Conservation (phyloP, 1,284 basidiomycete genomes). For the Erythrobasidium hasegawianum region DNA sequence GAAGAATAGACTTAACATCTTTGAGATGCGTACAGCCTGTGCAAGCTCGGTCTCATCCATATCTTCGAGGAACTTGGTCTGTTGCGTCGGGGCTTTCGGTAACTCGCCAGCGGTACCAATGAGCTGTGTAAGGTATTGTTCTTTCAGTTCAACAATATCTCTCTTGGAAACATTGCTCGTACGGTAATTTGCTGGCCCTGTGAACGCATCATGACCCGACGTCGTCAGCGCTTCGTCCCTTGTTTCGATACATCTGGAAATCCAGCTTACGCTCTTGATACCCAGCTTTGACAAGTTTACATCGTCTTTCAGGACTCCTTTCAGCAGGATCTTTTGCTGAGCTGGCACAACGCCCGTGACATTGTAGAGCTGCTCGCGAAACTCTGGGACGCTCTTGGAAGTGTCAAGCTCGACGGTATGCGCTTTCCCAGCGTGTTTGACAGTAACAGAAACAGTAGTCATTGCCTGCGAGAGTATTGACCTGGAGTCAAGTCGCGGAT, state of each 20-base stretch:
- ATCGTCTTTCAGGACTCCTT: constrained; percentile 83
- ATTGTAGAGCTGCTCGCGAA: constrained; percentile 39
- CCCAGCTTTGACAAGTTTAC: constrained; percentile 75
- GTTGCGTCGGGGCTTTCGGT: constrained; percentile 75
- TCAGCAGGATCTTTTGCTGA: constrained; percentile 31
- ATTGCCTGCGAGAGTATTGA: constrained; percentile 33
- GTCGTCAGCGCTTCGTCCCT: constrained; percentile 3
- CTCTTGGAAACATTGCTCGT: background rate
- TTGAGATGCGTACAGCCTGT: constrained; percentile 59
- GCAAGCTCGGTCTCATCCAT: constrained; percentile 79
- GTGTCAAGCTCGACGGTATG: constrained; percentile 54
- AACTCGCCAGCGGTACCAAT: constrained; percentile 89
- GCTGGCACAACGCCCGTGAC: constrained; percentile 27
- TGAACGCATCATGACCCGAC: background rate
- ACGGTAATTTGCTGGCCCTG: constrained; percentile 46
- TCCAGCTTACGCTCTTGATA: constrained; percentile 64
- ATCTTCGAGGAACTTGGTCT: constrained; percentile 74
- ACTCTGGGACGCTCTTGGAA: constrained; percentile 49
- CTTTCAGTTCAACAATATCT: background rate
- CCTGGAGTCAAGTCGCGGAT: no score
- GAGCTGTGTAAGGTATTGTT: constrained; percentile 52
- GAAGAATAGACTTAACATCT: no score
- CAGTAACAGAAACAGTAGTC: constrained; percentile 57
- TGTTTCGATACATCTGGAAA: background rate
- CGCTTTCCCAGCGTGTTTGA: constrained; percentile 86